phyloP scores from a whole-genome alignment of 2,329 filamentous ascomycete species.

The Plectosphaerella plurivora region DNA sequence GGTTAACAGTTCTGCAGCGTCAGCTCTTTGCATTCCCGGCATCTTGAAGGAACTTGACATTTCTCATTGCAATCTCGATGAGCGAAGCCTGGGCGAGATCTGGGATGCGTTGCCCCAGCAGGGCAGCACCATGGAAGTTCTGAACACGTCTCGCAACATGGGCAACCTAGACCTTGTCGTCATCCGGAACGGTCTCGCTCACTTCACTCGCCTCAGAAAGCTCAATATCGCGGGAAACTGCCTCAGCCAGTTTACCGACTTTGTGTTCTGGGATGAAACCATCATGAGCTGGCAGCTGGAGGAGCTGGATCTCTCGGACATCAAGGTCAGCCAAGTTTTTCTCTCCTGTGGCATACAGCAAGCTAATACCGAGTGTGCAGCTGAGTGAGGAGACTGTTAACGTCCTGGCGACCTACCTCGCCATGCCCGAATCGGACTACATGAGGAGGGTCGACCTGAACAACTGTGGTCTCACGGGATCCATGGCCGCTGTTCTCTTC shows the following conservation, averaged over 20 bases:
- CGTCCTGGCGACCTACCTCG: conserved; percentile 41
- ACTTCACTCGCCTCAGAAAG: conserved; percentile 37
- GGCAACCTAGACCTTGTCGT: conserved; percentile 45
- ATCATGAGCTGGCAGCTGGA: conserved; percentile 42
- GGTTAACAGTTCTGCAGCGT: conserved; percentile 13
- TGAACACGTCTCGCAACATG: conserved; percentile 50
- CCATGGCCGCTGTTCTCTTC: conserved; percentile 45
- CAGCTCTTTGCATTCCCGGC: conserved; percentile 20
- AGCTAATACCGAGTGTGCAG: conserved; percentile 18
- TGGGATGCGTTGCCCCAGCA: conserved; percentile 43
- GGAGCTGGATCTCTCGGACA: conserved; percentile 50
- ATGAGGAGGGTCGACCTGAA: conserved; percentile 44
- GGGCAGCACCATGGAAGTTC: conserved; percentile 36
- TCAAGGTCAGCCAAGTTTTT: conserved; percentile 33
- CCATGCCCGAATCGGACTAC: conserved; percentile 29
- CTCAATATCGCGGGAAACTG: conserved; percentile 48
- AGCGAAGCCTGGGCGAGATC: conserved; percentile 40
- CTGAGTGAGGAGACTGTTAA: conserved; percentile 45
- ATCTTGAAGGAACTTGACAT: conserved; percentile 43
- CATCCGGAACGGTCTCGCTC: conserved; percentile 37
- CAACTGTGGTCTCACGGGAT: conserved; percentile 47
- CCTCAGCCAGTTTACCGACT: conserved; percentile 36
- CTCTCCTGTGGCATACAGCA: background rate
- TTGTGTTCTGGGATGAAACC: conserved; percentile 41
- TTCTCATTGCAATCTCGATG: conserved; percentile 46